Percentiles rank a stretch among this genome's conserved stretches.
Evolutionary conservation across 495 filamentous ascomycete species (phyloP).

Genomic region (Paragyromitra xinjiangensis): DNA sequence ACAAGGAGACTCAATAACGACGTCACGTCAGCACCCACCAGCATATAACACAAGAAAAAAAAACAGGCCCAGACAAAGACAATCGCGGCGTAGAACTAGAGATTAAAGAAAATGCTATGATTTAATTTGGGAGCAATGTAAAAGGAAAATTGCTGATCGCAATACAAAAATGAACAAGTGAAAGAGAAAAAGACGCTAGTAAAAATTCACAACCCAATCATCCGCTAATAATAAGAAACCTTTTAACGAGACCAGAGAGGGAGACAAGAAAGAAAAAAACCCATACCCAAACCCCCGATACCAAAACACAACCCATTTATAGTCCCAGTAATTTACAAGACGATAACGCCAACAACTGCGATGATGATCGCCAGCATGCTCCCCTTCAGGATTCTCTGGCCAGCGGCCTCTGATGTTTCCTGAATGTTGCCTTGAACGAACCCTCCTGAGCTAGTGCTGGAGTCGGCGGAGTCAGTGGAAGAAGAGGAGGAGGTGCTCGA

Average conservation of each 20-base stretch:
- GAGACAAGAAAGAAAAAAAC: constrained; percentile 30
- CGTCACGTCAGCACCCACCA: constrained; percentile 22
- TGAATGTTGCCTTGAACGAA: constrained; percentile 57
- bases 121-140: constrained; percentile 28
- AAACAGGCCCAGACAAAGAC: constrained; percentile 13
- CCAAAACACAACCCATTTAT: constrained; percentile 33
- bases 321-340: constrained; percentile 60
- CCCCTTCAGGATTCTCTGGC: constrained; percentile 63
- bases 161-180: constrained; percentile 48
- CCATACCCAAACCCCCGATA: constrained; percentile 32
- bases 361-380: constrained; percentile 68
- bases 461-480: constrained; percentile 57
- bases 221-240: constrained; percentile 28
- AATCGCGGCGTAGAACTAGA: constrained; percentile 13
- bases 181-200: constrained; percentile 42
- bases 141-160: constrained; percentile 48
- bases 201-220: constrained; percentile 29
- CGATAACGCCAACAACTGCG: constrained; percentile 66
- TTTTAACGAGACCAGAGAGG: constrained; percentile 10
- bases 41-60: constrained; percentile 21
- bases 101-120: constrained; percentile 44
- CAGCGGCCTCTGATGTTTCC: constrained; percentile 58
- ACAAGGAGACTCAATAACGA: constrained; percentile 41
- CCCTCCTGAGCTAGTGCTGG: constrained; percentile 43
- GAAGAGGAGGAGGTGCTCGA: constrained; percentile 42